Evolutionary conservation across 805 yeast species (phyloP), one percentile per base, ranked within the genome.

Genomic region (Lipomyces mesembrius): DNA sequence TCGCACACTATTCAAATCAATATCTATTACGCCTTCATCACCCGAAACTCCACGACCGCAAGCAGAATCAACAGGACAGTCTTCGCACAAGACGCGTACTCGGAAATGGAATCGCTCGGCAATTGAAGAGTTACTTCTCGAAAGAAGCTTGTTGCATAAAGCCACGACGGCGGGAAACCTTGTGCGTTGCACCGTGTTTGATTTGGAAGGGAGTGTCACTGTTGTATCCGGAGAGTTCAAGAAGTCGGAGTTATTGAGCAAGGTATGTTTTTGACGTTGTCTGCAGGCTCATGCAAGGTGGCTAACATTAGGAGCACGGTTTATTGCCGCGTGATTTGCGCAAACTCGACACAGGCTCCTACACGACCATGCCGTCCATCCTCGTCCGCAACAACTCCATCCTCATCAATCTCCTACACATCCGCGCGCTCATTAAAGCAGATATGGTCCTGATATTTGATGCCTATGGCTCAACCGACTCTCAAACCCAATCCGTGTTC

Each of bases 361-460:
- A 89, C 63, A 97, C 92, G 77, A 91, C 94, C 25, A 93, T 93
- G 2, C 99, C 99, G 0, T 87, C 92, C 22, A 89, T 95, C 57
- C 87, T 93, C 67, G 92, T 92, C 27, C 83, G 98, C 66, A 83
- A 85, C 32, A 84, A 85, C 70, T 89, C 96, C 61, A 90, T 94
- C 22, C 80, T 95, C 62, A 87, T 95, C 59, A 93, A 92, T 75
- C 78, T 95, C 74, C 79, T 95, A 51, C 95, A 93, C 76, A 92
- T 95, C 60, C 89, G 95, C 71, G 98, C 98, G 0, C 82, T 95
- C 58, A 86, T 95, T n/a, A 90, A 89, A 73, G 83, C 85, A 54
- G 91, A 94, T 73, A 81, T 83, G 69, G 96, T 95, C 9, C 83
- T 90, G 79, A 84, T 95, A 0, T 95, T 95, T 77, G 98, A 95